Evolutionary conservation across 2,329 filamentous ascomycete genomes (phyloP).

Genomic region (Cladosporium velox): DNA sequence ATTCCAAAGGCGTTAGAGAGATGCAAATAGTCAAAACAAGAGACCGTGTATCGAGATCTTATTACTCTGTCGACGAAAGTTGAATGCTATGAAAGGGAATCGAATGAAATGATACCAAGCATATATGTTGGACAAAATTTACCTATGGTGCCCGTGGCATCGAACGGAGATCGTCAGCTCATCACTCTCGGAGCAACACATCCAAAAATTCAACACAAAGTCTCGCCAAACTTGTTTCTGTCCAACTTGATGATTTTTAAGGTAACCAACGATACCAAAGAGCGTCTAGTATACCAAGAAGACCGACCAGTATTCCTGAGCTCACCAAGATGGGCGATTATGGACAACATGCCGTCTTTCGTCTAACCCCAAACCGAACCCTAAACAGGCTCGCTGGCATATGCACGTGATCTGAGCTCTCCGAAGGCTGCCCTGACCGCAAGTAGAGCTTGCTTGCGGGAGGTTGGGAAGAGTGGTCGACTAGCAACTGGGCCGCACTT

Average conservation of each 20-base stretch:
- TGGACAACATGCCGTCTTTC: background rate
- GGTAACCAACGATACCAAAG: background rate
- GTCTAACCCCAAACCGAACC: background rate
- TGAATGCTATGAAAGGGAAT: no score
- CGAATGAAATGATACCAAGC: no score
- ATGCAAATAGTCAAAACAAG: background rate
- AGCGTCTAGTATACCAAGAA: background rate
- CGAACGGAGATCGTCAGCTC: no score
- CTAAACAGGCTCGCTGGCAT: background rate
- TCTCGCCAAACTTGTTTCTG: background rate
- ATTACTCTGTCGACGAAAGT: background rate
- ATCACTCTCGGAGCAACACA: no score
- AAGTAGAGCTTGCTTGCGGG: constrained; percentile 13
- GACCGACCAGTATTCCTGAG: background rate
- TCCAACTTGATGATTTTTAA: background rate
- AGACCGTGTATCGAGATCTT: background rate
- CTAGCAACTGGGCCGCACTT: background rate
- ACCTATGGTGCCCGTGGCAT: no score
- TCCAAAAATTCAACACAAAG: no score
- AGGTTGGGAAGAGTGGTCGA: constrained; percentile 3
- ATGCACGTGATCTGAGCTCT: background rate
- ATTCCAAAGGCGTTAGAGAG: background rate
- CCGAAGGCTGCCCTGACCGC: background rate
- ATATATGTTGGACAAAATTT: no score
- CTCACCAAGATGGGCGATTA: background rate